Evolutionary conservation across 495 filamentous ascomycete species (phyloP).

Genomic region (Pyrenopolyporus hunteri): DNA sequence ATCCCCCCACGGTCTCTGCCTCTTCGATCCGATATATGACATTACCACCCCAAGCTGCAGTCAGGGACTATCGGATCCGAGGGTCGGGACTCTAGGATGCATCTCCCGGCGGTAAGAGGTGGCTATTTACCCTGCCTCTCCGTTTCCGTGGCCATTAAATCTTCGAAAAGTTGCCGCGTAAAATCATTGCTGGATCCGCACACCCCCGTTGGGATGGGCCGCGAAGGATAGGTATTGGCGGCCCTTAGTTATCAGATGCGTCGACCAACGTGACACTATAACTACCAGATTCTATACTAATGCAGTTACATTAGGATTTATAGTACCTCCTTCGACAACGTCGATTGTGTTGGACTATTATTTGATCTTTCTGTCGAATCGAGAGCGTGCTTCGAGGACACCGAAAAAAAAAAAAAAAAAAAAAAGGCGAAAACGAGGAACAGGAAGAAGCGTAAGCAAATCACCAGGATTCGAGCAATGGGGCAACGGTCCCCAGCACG

Average conservation of each 20-base stretch:
- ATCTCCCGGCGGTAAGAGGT: not conserved
- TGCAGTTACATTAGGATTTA: too few species aligned
- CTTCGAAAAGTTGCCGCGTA: not conserved
- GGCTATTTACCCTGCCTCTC: not conserved
- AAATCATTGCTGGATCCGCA: not conserved
- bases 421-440: too few species aligned
- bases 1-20: not conserved
- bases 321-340: too few species aligned
- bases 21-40: constrained; percentile 6
- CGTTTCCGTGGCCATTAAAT: not conserved
- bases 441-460: not conserved
- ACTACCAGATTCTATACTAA: too few species aligned
- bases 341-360: too few species aligned
- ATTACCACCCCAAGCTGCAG: not conserved
- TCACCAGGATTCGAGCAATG: not conserved
- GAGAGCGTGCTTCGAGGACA: too few species aligned
- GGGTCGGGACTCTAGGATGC: not conserved
- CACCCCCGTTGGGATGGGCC: not conserved
- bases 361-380: too few species aligned
- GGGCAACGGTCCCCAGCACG: not conserved
- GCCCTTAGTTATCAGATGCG: not conserved
- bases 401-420: too few species aligned
- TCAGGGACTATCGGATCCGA: not conserved
- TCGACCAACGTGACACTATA: not conserved
- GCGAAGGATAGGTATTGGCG: not conserved